A percentile compares a stretch with the other conserved stretches of the same genome.
phyloP scores from a whole-genome alignment of 371 early-diverging fungal genomes.

The Homolaphlyctis polyrhiza region DNA sequence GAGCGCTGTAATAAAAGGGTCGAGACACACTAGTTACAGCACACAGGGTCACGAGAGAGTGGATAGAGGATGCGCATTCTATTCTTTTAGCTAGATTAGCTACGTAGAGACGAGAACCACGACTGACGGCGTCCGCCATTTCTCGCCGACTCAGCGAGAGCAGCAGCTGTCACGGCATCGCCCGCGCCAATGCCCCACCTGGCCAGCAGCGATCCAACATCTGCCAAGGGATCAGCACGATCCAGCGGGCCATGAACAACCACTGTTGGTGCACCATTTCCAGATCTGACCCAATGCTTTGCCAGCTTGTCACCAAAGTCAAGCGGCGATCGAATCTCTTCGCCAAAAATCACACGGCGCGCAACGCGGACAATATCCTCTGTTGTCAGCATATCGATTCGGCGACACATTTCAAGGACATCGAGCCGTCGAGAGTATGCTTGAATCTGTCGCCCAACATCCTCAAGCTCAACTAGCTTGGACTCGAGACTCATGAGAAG shows the following conservation, averaged over 20 bases:
- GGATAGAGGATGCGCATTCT: too few relatives aligned
- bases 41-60: too few relatives aligned
- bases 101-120: background rate
- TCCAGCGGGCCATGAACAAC: constrained; percentile 31
- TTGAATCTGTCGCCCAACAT: constrained; percentile 89
- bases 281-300: constrained; percentile 24
- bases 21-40: too few relatives aligned
- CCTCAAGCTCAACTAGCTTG: constrained; percentile 89
- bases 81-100: too few relatives aligned
- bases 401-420: constrained; percentile 68
- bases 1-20: too few relatives aligned
- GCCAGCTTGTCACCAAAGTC: constrained; percentile 17
- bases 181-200: constrained; percentile 36
- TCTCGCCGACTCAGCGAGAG: too few relatives aligned
- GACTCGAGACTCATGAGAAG: constrained; percentile 91
- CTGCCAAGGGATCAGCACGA: constrained; percentile 8
- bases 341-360: constrained; percentile 28
- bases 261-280: constrained; percentile 30
- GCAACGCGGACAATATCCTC: constrained; percentile 69
- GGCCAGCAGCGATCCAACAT: background rate
- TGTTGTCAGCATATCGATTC: constrained; percentile 66
- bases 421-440: constrained; percentile 67
- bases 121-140: background rate
- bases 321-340: constrained; percentile 26
- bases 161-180: background rate